Base-by-base conservation (phyloP, 179 eudicot species). In the Silene vulgaris region DNA sequence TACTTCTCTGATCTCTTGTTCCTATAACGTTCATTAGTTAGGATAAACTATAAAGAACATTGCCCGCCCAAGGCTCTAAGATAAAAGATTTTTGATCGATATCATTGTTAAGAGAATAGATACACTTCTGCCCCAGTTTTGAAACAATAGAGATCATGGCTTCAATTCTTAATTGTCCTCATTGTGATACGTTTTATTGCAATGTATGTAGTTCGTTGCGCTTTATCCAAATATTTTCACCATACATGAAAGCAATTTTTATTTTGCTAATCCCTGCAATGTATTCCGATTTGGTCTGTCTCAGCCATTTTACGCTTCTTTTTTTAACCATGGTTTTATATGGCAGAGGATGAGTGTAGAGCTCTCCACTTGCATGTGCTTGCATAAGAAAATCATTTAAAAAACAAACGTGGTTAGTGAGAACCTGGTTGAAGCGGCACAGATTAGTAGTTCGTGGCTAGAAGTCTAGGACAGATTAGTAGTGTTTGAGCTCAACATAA, bases 51-150 rank as follows among this genome's bases (percentile, higher is more conserved):
- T 52, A 14, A 30, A 28, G 64, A 62, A 74, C 37, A 28, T 37
- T 65, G 74, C 80, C 79, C 17, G 74, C 80, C 79, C 17, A 73
- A 80, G 76, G 60, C 67, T 50, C 69, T 77, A 72, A 63, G 75
- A 48, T 73, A 35, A 54, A 70, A 21, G 26, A 23, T 16, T 54
- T 8, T 62, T 65, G 75, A 30, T 43, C 40, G 74, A 69, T 81
- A 73, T 74, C 80, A 74, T 77, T 81, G 73, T 80, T 61, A 14
- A 32, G 28, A 74, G 74, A 3, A 52, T 80, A 80, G 5, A 52
- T 80, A 80, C 45, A 73, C 74, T 68, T 68, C 62, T 67, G 54
- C 23, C 68, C 80, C 83, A 77, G 61, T 77, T 74, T 80, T 80
- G 77, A 73, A 74, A 35, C 77, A 60, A 67, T 77, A 23, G 43